These are phyloP conservation scores for Paraphoma sp. DNA, from an alignment of 2,329 filamentous ascomycete genomes.

Conservation along the genomic window DNA sequence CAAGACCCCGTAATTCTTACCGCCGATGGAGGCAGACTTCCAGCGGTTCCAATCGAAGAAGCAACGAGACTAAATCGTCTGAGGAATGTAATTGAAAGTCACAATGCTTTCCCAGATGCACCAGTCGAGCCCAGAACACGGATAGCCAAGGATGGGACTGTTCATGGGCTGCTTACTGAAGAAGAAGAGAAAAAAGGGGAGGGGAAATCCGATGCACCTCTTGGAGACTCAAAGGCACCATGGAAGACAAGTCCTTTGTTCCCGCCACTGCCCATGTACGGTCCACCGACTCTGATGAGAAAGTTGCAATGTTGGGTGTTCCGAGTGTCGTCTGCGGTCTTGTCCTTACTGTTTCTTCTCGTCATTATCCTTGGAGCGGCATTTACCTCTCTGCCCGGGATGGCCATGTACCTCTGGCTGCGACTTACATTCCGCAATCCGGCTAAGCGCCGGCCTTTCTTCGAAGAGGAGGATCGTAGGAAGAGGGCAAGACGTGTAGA, in stretches of 20 bases:
- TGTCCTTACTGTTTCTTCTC: slow-evolving; percentile 79
- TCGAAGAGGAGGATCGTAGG: slow-evolving; percentile 72
- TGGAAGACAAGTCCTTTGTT: slow-evolving; percentile 81
- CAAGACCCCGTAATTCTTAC: slow-evolving; percentile 76
- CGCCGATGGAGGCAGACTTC: slow-evolving; percentile 69
- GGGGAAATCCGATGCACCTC: slow-evolving; percentile 54
- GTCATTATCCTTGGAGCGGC: slow-evolving; percentile 78
- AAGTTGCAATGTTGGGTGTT: slow-evolving; percentile 71
- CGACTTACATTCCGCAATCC: slow-evolving; percentile 67
- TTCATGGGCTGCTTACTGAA: slow-evolving; percentile 44
- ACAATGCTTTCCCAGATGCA: slow-evolving; percentile 38
- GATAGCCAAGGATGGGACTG: slow-evolving; percentile 52
- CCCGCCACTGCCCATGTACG: slow-evolving; percentile 82
- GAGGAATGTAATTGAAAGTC: slow-evolving; percentile 58
- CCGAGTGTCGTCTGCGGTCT: slow-evolving; percentile 71
- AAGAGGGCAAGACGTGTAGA: slow-evolving; percentile 63
- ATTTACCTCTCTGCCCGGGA: slow-evolving; percentile 68
- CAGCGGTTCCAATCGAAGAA: slow-evolving; percentile 72
- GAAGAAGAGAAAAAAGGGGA: slow-evolving; percentile 38
- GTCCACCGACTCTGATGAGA: slow-evolving; percentile 71
- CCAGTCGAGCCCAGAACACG: slow-evolving; percentile 39
- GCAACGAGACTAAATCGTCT: slow-evolving; percentile 73
- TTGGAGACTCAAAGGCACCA: slow-evolving; percentile 60
- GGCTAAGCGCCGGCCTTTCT: slow-evolving; percentile 69
- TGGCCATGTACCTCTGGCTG: slow-evolving; percentile 58